Percentiles rank a stretch among this genome's conserved stretches.
Conservation (phyloP, 192 early-diverging fungal species). For the Paraglomus occultum region DNA sequence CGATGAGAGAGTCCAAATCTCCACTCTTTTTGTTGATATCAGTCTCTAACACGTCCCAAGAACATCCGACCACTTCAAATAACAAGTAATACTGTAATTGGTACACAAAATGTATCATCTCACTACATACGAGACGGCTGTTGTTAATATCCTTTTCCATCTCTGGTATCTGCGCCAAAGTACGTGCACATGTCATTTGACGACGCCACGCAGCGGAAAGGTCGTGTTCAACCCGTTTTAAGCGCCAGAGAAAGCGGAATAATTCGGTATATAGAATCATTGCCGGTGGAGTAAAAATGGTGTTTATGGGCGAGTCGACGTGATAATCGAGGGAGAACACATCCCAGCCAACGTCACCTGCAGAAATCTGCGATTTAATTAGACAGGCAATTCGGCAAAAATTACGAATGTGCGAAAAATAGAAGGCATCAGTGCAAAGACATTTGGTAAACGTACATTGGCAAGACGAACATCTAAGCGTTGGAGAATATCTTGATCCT, state of each 20-base stretch:
- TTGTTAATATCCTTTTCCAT: conserved; percentile 63
- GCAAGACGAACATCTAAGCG: conserved; percentile 77
- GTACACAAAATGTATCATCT: conserved; percentile 94
- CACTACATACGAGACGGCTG: conserved; percentile 64
- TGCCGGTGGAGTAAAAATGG: conserved; percentile 68
- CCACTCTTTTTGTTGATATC: conserved; percentile 55
- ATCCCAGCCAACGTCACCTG: conserved; percentile 84
- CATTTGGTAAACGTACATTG: conserved; percentile 49
- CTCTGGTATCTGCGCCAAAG: conserved; percentile 44
- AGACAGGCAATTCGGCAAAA: conserved; percentile 5
- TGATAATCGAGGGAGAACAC: conserved; percentile 89
- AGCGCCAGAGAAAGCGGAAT: conserved; percentile 84
- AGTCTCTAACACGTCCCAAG: conserved; percentile 78
- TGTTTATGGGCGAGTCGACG: conserved; percentile 78
- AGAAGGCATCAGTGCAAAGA: neutral
- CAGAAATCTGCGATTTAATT: conserved; percentile 37
- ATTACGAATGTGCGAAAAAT: neutral
- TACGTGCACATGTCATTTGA: conserved; percentile 67
- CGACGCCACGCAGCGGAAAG: conserved; percentile 74
- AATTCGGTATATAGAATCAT: conserved; percentile 83
- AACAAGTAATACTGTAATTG: conserved; percentile 93
- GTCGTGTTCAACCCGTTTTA: conserved; percentile 84
- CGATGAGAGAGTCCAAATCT: conserved; percentile 80
- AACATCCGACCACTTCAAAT: conserved; percentile 89
- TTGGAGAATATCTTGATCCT: conserved; percentile 70